phyloP scores from a whole-genome alignment of 2,329 filamentous ascomycete genomes.

The Curvularia hawaiiensis region DNA sequence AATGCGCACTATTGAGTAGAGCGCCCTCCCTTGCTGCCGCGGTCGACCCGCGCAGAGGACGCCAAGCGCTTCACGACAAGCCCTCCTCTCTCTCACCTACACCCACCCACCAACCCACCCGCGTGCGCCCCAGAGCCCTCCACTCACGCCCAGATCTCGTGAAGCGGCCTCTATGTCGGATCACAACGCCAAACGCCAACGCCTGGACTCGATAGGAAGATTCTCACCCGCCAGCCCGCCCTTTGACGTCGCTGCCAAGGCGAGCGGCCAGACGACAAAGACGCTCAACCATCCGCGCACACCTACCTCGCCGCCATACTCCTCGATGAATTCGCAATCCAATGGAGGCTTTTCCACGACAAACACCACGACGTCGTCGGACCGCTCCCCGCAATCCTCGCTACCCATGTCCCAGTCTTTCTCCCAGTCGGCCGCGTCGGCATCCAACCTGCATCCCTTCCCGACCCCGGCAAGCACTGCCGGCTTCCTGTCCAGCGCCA shows the following conservation, averaged over 20 bases:
- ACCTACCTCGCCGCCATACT: slow-evolving; percentile 54
- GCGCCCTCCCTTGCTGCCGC: slow-evolving; percentile 34
- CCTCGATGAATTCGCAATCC: slow-evolving; percentile 53
- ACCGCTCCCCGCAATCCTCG: slow-evolving; percentile 51
- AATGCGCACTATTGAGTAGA: slow-evolving; percentile 40
- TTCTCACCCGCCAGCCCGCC: slow-evolving; percentile 54
- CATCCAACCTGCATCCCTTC: slow-evolving; percentile 38
- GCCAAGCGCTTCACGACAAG: slow-evolving; percentile 35
- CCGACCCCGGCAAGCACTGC: slow-evolving; percentile 49
- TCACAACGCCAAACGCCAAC: slow-evolving; percentile 47
- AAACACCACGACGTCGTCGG: slow-evolving; percentile 34
- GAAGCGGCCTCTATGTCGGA: slow-evolving; percentile 40
- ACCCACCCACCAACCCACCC: slow-evolving; percentile 23
- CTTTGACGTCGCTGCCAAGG: slow-evolving; percentile 47
- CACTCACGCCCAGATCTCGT: slow-evolving; percentile 9
- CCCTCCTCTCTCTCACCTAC: slow-evolving; percentile 30
- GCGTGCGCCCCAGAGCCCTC: slow-evolving; percentile 15
- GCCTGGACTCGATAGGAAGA: slow-evolving; percentile 47
- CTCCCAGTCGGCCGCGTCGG: slow-evolving; percentile 42
- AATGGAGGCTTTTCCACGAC: slow-evolving; percentile 43
- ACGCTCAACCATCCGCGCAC: slow-evolving; percentile 52
- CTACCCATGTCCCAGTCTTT: slow-evolving; percentile 44
- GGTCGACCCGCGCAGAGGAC: slow-evolving; percentile 37
- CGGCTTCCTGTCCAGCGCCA: slow-evolving; percentile 38
- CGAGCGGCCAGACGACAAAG: slow-evolving; percentile 48